Base-by-base conservation (phyloP, 768 basidiomycete species). In the Phlegmacium glaucopus region DNA sequence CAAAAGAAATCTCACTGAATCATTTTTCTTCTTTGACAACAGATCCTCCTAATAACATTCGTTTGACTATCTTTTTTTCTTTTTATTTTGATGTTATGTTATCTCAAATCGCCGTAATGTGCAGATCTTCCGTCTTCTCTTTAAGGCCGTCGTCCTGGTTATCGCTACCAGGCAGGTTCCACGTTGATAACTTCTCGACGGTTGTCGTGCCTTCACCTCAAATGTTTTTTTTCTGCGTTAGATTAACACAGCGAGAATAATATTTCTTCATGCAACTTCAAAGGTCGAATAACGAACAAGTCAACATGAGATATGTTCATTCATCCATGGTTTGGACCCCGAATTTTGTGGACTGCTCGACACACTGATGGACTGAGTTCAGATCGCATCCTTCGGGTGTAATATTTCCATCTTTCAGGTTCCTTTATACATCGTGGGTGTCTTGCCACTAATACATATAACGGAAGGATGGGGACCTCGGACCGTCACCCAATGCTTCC, bases 401-500 rank as follows among this genome's bases (percentile, higher is more conserved):
- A 34, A 11, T 10, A 10, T 34, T 34, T 34, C 6, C 32, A 4
- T 34, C 32, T 22, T 22, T n/a, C 39, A 51, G 36, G 30, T 17
- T 35, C 30, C 22, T 27, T 37, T 8, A 27, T 28, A 44, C 30
- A 34, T 6, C 32, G n/a, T 3, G 32, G 32, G 29, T 29, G 39
- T 25, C 34, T 26, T 26, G 13, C 17, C 39, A 25, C 39, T 61
- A 76, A 57, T 75, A 75, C 75, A 75, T 76, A 50, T 74, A 78
- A 38, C 75, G 68, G 61, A 76, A 77, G 7, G 65, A 58, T 1
- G 71, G 68, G 11, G 71, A 69, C 29, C 61, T 57, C 4, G 71
- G 70, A 8, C 78, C 77, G 47, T 70, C 64, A 9, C 63, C 62
- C 27, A 79, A 57, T 25, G 64, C 61, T 48, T 70, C 71, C 4